These are phyloP conservation scores for Cladosporium sp. DNA, from an alignment of 2,329 filamentous ascomycete genomes.

Conservation along the genomic window DNA sequence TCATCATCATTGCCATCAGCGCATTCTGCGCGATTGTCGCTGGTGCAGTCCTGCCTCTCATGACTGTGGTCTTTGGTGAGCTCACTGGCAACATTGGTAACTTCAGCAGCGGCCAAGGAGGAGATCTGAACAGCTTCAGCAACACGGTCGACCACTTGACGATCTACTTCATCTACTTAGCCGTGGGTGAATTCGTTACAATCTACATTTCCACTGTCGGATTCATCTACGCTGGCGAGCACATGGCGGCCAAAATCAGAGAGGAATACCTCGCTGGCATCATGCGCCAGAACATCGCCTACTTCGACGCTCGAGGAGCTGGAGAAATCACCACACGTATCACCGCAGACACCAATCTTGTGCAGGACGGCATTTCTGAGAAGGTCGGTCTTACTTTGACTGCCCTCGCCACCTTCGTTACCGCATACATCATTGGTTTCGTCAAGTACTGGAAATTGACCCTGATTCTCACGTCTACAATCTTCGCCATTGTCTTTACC, in stretches of 20 bases:
- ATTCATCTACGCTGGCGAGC: constrained; percentile 67
- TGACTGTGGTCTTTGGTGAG: constrained; percentile 65
- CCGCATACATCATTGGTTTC: constrained; percentile 88
- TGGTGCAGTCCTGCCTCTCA: constrained; percentile 34
- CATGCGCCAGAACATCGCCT: constrained; percentile 83
- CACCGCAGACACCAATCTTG: constrained; percentile 86
- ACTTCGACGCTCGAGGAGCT: constrained; percentile 87
- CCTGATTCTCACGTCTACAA: constrained; percentile 76
- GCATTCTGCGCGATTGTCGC: constrained; percentile 32
- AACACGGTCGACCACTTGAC: constrained; percentile 59
- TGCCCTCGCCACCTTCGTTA: constrained; percentile 75
- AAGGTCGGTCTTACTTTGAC: constrained; percentile 77
- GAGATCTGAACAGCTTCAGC: constrained; percentile 50
- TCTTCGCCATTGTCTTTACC: constrained; percentile 71
- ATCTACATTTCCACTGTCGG: constrained; percentile 78
- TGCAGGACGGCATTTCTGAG: constrained; percentile 91
- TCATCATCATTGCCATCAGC: constrained; percentile 37
- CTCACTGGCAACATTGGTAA: constrained; percentile 68
- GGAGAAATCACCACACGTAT: constrained; percentile 94
- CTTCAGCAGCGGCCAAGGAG: constrained; percentile 36
- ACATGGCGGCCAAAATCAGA: constrained; percentile 50
- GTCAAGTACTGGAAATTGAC: constrained; percentile 91
- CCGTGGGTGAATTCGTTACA: constrained; percentile 72
- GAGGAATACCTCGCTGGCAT: constrained; percentile 80
- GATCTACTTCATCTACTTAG: constrained; percentile 82